Conservation (phyloP, 352 stramenopile genomes). For the Globisporangium paddicum region DNA sequence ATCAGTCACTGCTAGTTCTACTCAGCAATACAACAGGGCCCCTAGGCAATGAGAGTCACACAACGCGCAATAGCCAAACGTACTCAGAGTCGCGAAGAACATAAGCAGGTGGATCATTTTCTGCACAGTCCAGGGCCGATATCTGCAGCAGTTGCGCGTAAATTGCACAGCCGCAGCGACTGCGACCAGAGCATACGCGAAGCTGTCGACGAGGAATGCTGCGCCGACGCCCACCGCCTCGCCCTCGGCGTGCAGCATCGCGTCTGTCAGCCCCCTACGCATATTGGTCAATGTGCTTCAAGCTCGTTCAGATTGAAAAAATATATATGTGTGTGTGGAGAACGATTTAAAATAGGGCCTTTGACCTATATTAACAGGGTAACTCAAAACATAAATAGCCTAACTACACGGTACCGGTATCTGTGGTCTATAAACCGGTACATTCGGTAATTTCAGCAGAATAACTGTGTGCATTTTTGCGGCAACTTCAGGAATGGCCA, state of each 20-base stretch:
- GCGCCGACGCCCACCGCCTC: constrained; percentile 46
- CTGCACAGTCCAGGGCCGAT: constrained; percentile 82
- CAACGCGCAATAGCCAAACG: constrained; percentile 2
- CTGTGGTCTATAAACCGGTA: too few species aligned
- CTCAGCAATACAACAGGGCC: not conserved
- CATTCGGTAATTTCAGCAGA: too few species aligned
- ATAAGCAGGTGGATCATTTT: constrained; percentile 87
- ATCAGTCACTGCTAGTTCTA: too few species aligned
- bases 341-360: too few species aligned
- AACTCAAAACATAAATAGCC: too few species aligned
- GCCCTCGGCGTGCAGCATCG: constrained; percentile 15
- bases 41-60: not conserved
- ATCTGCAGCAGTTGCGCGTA: constrained; percentile 79
- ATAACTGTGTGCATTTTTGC: too few species aligned
- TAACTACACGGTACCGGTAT: too few species aligned
- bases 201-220: constrained; percentile 64
- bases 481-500: not conserved
- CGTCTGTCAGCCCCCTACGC: not conserved
- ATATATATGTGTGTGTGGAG: too few species aligned
- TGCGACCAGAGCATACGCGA: constrained; percentile 66
- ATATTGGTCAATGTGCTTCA: not conserved
- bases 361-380: too few species aligned
- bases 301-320: too few species aligned
- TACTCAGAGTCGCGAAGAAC: constrained; percentile 70
- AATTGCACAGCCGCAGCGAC: constrained; percentile 56